Evolutionary conservation across 768 basidiomycete genomes (phyloP), one percentile per base, ranked within the genome.

Genomic region (Collybia nuda): DNA sequence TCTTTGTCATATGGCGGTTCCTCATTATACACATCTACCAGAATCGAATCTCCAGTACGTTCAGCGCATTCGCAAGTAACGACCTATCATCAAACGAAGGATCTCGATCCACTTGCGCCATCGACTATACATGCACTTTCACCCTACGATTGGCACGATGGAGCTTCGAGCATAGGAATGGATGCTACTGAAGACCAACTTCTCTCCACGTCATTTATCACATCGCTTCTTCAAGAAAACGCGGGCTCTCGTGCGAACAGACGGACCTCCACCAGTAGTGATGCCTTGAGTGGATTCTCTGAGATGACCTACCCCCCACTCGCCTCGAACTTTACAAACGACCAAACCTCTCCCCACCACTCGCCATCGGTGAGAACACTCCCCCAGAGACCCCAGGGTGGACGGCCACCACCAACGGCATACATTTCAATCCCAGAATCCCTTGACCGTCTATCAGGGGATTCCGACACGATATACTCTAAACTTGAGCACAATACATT

Each of bases 141-240:
- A 12, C 72, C 78, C 3, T 67, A 75, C 56, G 79, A 81, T 58
- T 84, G 83, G 81, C 78, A 82, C 52, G 83, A 85, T 59, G 83
- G 79, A 2, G 76, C 80, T 15, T 82, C 81, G 11, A 76, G 72
- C 52, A 78, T 85, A 48, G 76, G 74, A 44, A 71, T 79, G 44
- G 81, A 81, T 63, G 73, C 76, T n/a, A 64, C 73, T 7, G 82
- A 85, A 57, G 79, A 82, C 57, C 72, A 75, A 17, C 66, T 84
- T 39, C 72, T 86, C 18, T 75, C 82, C 6, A 83, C 84, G 2
- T 77, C 81, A 2, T 79, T 85, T 62, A 85, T 85, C 52, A 84
- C 83, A 15, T 73, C 73, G 6, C 66, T 84, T 14, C 71, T 85
- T 12, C 74, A 70, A 55, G 75, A 81, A 54, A 73, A 71, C 55